phyloP scores from a whole-genome alignment of 2,329 filamentous ascomycete genomes.

The Raffaelea albimanens region DNA sequence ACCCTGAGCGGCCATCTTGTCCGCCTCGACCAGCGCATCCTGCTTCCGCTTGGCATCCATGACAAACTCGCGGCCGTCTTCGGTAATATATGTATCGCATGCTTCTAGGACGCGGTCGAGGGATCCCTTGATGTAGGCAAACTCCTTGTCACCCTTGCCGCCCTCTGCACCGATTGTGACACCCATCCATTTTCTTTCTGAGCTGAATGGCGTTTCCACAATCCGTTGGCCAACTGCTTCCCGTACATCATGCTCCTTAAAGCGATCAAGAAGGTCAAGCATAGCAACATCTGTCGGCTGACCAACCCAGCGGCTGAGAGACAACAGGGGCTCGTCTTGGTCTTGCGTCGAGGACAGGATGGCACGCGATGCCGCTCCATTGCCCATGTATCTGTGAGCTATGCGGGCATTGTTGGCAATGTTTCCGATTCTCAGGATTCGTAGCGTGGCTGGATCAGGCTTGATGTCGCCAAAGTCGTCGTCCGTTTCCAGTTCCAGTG shows the following conservation, averaged over 20 bases:
- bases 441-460: conserved; percentile 64
- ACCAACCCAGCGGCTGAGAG: conserved; percentile 85
- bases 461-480: conserved; percentile 44
- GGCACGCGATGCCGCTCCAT: conserved; percentile 62
- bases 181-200: conserved; percentile 98
- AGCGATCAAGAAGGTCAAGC: conserved; percentile 81
- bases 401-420: conserved; percentile 91
- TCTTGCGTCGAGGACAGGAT: conserved; percentile 78
- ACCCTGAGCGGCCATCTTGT: conserved; percentile 79
- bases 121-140: conserved; percentile 92
- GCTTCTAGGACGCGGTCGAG: conserved; percentile 77
- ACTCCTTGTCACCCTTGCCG: conserved; percentile 55
- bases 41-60: conserved; percentile 67
- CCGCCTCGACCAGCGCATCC: conserved; percentile 69
- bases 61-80: conserved; percentile 76
- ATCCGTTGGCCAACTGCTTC: conserved; percentile 74
- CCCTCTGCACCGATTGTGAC: conserved; percentile 63
- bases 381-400: conserved; percentile 60
- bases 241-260: conserved; percentile 84
- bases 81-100: conserved; percentile 84
- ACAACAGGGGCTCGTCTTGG: conserved; percentile 43
- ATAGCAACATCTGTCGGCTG: conserved; percentile 98
- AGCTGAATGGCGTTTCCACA: conserved; percentile 89
- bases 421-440: conserved; percentile 84
- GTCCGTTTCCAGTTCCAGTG: conserved; percentile 44